Conservation (phyloP, 2,329 filamentous ascomycete species). For the Volutella citrinella region DNA sequence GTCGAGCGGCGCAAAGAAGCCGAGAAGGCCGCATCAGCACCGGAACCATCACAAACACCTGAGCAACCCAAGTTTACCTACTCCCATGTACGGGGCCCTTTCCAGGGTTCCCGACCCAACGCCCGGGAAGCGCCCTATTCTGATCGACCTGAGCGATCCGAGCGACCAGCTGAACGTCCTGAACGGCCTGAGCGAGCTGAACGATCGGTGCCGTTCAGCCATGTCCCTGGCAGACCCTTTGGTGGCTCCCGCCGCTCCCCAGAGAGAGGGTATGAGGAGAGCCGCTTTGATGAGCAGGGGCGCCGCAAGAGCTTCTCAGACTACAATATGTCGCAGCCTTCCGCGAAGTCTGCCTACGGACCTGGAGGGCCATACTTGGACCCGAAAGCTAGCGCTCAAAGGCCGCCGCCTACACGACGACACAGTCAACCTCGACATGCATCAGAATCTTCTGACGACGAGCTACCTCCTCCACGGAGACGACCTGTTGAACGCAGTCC, state of each 20-base stretch:
- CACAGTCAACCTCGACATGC: conserved; percentile 50
- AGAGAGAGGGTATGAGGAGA: conserved; percentile 34
- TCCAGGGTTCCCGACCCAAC: conserved; percentile 24
- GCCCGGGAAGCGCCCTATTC: conserved; percentile 32
- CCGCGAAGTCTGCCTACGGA: too few relatives aligned
- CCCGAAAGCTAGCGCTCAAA: too few relatives aligned
- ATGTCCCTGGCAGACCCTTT: conserved; percentile 37
- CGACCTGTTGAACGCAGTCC: too few relatives aligned
- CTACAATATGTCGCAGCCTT: conserved; percentile 37
- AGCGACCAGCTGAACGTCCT: too few relatives aligned
- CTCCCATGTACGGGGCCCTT: conserved; percentile 31
- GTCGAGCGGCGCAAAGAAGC: conserved; percentile 36
- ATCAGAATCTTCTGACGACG: conserved; percentile 41
- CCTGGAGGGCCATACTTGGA: too few relatives aligned
- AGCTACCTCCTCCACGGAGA: conserved; percentile 27
- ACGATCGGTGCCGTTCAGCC: conserved; percentile 37
- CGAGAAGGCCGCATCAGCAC: conserved; percentile 24
- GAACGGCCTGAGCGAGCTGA: not conserved
- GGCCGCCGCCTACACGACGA: conserved; percentile 35
- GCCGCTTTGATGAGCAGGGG: conserved; percentile 38
- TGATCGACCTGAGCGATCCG: conserved; percentile 24
- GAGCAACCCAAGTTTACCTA: conserved; percentile 37
- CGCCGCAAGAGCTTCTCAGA: conserved; percentile 52
- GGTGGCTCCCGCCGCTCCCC: conserved; percentile 32
- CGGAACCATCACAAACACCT: conserved; percentile 30